These are phyloP conservation scores for Elaeagnus macrophylla DNA, from an alignment of 306 rosid species.

Conservation along the genomic window DNA sequence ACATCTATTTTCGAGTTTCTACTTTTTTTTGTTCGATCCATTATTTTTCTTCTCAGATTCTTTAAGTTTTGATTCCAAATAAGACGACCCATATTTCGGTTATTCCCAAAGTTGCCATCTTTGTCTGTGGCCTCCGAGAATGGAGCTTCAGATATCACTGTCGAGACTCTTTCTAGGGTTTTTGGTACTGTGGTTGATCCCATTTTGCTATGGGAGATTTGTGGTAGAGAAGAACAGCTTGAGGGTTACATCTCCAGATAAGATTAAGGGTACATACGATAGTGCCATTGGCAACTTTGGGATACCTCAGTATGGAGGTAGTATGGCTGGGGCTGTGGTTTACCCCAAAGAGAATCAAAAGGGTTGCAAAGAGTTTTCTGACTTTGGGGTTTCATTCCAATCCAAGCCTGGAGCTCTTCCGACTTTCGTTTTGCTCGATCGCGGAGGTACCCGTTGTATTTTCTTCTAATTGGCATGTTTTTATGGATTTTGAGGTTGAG, in stretches of 20 bases:
- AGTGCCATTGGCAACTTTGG: constrained; percentile 99
- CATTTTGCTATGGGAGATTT: constrained; percentile 53
- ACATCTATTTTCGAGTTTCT: too few species aligned
- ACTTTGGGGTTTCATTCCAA: constrained; percentile 58
- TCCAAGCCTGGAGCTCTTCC: constrained; percentile 85
- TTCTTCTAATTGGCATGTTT: constrained; percentile 10
- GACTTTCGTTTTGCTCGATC: constrained; percentile 78
- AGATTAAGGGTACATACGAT: constrained; percentile 63
- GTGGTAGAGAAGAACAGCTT: constrained; percentile 97
- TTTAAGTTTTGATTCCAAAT: too few species aligned
- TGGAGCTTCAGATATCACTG: constrained; percentile 55
- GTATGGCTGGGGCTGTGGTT: constrained; percentile 82
- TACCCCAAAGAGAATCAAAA: constrained; percentile 78
- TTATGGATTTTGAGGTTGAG: background rate
- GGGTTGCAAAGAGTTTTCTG: constrained; percentile 77
- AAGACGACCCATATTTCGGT: too few species aligned
- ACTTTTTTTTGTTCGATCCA: too few species aligned
- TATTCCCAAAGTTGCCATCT: too few species aligned
- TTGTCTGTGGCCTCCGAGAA: constrained; percentile 11
- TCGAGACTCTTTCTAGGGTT: constrained; percentile 52
- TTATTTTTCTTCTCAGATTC: too few species aligned
- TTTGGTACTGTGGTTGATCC: constrained; percentile 40
- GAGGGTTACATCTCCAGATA: constrained; percentile 83
- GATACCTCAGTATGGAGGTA: constrained; percentile 95
- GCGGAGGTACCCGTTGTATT: constrained; percentile 57